Base-by-base conservation (phyloP, 1,139 yeast species). In the Zygotorulaspora mrakii region DNA sequence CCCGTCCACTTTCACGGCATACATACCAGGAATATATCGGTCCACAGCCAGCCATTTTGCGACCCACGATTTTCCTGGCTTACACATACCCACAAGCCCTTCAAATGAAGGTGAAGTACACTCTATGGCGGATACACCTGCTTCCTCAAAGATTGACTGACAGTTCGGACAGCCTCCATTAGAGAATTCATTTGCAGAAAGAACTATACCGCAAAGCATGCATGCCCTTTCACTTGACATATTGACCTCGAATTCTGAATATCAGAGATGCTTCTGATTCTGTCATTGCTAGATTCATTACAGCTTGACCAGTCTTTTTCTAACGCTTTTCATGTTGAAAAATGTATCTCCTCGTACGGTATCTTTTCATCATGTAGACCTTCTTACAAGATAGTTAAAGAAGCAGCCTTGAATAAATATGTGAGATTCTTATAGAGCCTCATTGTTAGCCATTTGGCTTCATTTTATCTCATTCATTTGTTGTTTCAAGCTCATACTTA, bases 61-160 rank as follows among this genome's bases (percentile, higher is more conserved):
- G 22, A 88, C 97, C 99, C 99, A 91, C 2, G 96, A 87, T 29
- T 75, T 78, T 40, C 78, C 78, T 34, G 91, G 89, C 45, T 83
- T 88, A 39, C 95, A 88, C 49, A 88, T 73, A 1, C 97, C 96
- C 8, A 91, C 95, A 33, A 85, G 70, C 0, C 99, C 99, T 68
- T 91, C 99, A 60, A 88, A 94, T 1, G 96, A 79, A 28, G 97
- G 97, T 18, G 96, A 87, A 3, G 98, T 91, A 61, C 96, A 88
- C 57, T 88, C 96, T 61, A 85, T 84, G 31, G 86, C 77, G 16
- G 83, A 79, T 42, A 87, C 88, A 55, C 88, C 97, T 40, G 81
- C 79, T 55, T 84, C 91, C 41, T 80, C 81, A 59, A 81, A 70
- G 33, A 88, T 81, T 42, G 91, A 80, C 57, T 87, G 97, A 67